Evolutionary conservation across 106 monocot genomes (phyloP), one percentile per base, ranked within the genome.

Genomic region (Triglochin maritima): DNA sequence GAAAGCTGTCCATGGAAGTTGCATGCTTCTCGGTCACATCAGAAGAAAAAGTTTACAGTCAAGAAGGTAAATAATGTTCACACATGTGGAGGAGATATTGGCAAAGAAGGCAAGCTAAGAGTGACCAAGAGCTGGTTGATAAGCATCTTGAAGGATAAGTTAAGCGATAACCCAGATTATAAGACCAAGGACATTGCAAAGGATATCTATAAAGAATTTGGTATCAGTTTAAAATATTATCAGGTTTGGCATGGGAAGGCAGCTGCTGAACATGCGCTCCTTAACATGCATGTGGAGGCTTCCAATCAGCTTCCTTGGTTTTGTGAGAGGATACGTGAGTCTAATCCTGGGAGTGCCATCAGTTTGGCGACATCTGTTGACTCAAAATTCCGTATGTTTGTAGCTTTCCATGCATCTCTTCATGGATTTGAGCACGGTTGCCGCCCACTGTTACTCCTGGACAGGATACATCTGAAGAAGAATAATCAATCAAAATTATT

Each of bases 221-320:
- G 92, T 8, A 79, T 92, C 47, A 83, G 46, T 62, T 67, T 92
- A 43, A 79, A 79, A 16, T 92, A 92, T 69, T 87, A 80, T 11
- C 91, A 92, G 53, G 87, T 87, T 14, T 92, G 92, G 92, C 75
- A 84, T 45, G 87, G 87, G 46, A 82, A 76, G 57, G 83, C 84
- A 59, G 85, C 79, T 60, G 92, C 92, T 4, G 79, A 87, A 62
- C 80, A 81, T 45, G 92, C 87, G 79, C 80, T 92, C 2, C 78
- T 80, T 56, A 83, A 85, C 63, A 57, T 68, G 17, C 62, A 87
- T 9, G 82, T 81, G 5, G 92, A 92, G 83, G 85, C 87, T 4
- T 87, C 74, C 49, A 81, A 65, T 44, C 85, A 83, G 44, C 72
- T 92, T 66, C 92, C 92, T 57, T 80, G 85, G 82, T 81, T 80